A percentile compares a stretch with the other conserved stretches of the same genome.
phyloP scores from a whole-genome alignment of 176 grass and related monocot genomes.

The Tuctoria greenei region DNA sequence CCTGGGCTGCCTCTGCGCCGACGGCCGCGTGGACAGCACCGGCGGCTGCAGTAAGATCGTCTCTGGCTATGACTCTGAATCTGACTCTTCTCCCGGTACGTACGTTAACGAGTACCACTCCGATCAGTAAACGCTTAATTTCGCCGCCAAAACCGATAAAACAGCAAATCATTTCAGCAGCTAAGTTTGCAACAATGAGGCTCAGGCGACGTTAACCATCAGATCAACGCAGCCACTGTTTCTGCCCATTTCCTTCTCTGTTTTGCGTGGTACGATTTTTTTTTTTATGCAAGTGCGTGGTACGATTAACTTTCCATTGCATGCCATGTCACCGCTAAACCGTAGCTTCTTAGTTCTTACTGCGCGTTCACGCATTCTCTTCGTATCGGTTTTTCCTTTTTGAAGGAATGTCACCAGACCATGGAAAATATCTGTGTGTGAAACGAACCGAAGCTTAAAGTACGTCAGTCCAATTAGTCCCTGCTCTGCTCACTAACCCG shows the following conservation, averaged over 20 bases:
- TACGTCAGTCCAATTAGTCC: not conserved
- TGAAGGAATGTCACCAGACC: not conserved
- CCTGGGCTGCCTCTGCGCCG: slow-evolving; percentile 49
- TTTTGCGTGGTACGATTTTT: not conserved
- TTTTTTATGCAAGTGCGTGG: no score
- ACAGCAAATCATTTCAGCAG: no score
- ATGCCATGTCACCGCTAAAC: not conserved
- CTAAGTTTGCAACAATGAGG: no score
- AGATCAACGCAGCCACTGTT: no score
- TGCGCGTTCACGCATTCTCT: not conserved
- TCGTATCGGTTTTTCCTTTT: not conserved
- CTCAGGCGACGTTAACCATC: no score
- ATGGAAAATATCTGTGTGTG: slow-evolving; percentile 33
- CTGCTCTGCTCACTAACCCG: not conserved
- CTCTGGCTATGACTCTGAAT: no score
- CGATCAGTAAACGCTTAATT: not conserved
- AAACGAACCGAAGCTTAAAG: slow-evolving; percentile 24
- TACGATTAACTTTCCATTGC: not conserved
- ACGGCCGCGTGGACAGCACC: not conserved
- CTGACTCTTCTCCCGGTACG: slow-evolving; percentile 16
- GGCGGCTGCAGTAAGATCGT: slow-evolving; percentile 17
- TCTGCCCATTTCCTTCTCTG: not conserved
- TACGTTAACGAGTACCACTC: not conserved
- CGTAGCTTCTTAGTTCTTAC: not conserved
- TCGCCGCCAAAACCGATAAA: not conserved